Base-by-base conservation (phyloP, 2,329 filamentous ascomycete genomes). In the Cytospora piceae region DNA sequence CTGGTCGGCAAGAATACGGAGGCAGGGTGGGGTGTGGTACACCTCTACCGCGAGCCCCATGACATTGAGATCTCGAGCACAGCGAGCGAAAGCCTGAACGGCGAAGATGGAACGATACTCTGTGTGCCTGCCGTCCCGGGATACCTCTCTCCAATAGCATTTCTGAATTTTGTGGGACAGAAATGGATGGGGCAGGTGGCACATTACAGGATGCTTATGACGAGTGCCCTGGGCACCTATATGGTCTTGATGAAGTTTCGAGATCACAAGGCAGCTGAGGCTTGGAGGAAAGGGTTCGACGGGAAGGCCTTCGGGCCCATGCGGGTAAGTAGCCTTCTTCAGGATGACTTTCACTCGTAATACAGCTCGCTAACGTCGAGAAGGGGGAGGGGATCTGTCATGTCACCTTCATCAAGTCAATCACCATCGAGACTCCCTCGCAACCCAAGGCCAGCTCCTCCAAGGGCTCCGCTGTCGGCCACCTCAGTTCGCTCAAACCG, bases 221-320 rank as follows among this genome's bases (percentile, higher is more conserved):
- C 95, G 1, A 91, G 90, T 62, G 85, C 89, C 69, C 89, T 93
- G 76, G 97, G 96, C 77, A 87, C 94, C 68, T 98, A 98, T 79
- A 91, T 99, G 83, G 94, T 96, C 31, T 82, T 99, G 68, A 91
- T 99, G 86, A 97, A 97, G 79, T 97, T 98, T 75, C 86, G 92
- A 57, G 88, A 90, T 69, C 85, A 86, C 34, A 86, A 85, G 72
- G 87, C 87, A 68, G 95, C 95, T 17, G 87, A 84, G 71, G 85
- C 88, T 60, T 99, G 94, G 90, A 89, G 91, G 73, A 87, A 84
- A 68, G 90, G 92, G 71, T 97, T 94, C 84, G 95, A 98, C 76
- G 95, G 95, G 22, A 95, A 92, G 75, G 86, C 94, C 0, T 98
- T 98, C 75, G 97, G 96, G 73, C 90, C 87, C 67, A 92, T 96